Percentiles rank a stretch among this genome's conserved stretches.
phyloP scores from a whole-genome alignment of 1,284 basidiomycete species.

The Cryptococcus neoformans region DNA sequence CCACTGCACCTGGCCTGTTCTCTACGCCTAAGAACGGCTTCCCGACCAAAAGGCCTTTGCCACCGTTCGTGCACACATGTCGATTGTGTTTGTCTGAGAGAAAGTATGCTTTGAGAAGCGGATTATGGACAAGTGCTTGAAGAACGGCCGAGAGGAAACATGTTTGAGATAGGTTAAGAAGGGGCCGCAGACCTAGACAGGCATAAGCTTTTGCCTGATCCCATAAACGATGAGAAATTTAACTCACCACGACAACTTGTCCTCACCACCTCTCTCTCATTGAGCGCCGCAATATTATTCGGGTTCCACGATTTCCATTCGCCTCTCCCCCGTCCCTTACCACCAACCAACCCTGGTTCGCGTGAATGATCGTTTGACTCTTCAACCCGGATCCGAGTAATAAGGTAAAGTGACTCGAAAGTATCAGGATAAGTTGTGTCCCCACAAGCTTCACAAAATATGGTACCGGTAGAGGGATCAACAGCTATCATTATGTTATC shows the following conservation, averaged over 20 bases:
- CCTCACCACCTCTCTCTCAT: slow-evolving; percentile 12
- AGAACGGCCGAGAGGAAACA: slow-evolving; percentile 93
- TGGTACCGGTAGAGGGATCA: slow-evolving; percentile 58
- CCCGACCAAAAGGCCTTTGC: slow-evolving; percentile 30
- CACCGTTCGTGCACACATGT: slow-evolving; percentile 37
- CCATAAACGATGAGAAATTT: neutral
- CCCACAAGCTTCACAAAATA: slow-evolving; percentile 60
- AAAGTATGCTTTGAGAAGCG: slow-evolving; percentile 84
- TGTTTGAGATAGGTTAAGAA: slow-evolving; percentile 84
- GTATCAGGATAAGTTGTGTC: slow-evolving; percentile 58
- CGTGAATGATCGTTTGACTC: slow-evolving; percentile 57
- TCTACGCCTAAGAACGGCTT: slow-evolving; percentile 26
- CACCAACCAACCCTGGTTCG: slow-evolving; percentile 54
- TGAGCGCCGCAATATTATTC: slow-evolving; percentile 14
- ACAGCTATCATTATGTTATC: slow-evolving; percentile 50
- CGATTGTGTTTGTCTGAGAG: slow-evolving; percentile 62
- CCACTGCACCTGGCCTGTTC: slow-evolving; percentile 14
- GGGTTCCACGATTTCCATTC: slow-evolving; percentile 31
- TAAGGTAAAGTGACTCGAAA: slow-evolving; percentile 51
- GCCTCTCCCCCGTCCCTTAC: slow-evolving; percentile 28
- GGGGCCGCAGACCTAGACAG: slow-evolving; percentile 67
- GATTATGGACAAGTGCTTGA: slow-evolving; percentile 91
- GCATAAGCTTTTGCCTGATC: slow-evolving; percentile 2
- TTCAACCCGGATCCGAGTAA: slow-evolving; percentile 53
- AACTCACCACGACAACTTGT: slow-evolving; percentile 33